Base-by-base conservation (phyloP, 371 early-diverging fungal species). In the Apophysomyces sp. region DNA sequence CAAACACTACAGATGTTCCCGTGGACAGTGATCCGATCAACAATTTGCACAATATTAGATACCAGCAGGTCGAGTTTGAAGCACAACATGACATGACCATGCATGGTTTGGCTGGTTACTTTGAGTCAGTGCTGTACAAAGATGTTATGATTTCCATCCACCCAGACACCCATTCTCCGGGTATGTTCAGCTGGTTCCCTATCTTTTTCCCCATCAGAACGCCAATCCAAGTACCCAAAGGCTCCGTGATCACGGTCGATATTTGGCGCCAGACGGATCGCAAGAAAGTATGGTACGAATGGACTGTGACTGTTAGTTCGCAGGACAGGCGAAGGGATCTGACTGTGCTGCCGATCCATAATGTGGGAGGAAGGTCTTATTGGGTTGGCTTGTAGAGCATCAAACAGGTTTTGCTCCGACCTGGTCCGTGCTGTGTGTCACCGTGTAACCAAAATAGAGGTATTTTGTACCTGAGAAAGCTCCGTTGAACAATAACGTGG, bases 141-240 rank as follows among this genome's bases (percentile, higher is more conserved):
- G 81, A 92, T 59, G 89, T 96, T 0, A 82, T 76, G 63, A 78
- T 97, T 37, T 92, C 94, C 13, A 98, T 93, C 62, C 83, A 86
- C 34, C 97, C 97, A 6, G 65, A 66, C 5, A 91, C 92, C 0
- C 95, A 96, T 66, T 92, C 97, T 0, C 86, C 90, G 8, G 92
- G 82, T 2, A 97, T 98, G 98, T 91, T 92, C 65, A 92, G 92
- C 65, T 98, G 98, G 98, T 98, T 98, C 75, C 97, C 98, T 0
- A 91, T 98, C 55, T 96, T 84, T 67, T 96, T 98, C 72, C 98
- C 97, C 3, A 40, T 97, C 52, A 69, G 81, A 76, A 79, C 72
- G 2, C 98, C 97, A 1, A 56, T 96, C 16, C 79, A 82, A 60
- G 81, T 91, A 5, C 82, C 86, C 11, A 66, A 73, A 4, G 87